phyloP scores from a whole-genome alignment of 768 basidiomycete species.

The Podaxis rugospora region DNA sequence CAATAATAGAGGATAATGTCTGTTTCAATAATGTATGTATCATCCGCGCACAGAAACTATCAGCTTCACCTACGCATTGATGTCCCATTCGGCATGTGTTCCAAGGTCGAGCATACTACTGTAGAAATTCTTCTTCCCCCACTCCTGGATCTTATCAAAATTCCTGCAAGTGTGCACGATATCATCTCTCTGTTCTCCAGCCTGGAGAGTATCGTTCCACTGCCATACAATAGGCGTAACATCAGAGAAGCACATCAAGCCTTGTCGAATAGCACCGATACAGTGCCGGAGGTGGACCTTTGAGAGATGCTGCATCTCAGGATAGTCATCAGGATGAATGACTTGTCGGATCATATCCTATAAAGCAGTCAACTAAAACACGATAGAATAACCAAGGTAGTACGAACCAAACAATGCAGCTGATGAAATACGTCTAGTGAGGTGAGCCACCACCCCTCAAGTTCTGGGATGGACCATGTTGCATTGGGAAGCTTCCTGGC shows the following conservation, averaged over 20 bases:
- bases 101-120: not conserved
- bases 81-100: constrained; percentile 5
- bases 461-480: constrained; percentile 18
- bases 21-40: not conserved
- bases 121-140: constrained; percentile 14
- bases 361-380: not conserved
- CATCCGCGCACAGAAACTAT: not conserved
- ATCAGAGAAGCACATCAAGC: constrained; percentile 19
- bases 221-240: constrained; percentile 18
- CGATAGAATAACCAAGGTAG: not conserved
- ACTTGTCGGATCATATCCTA: constrained; percentile 18
- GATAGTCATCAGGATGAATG: constrained; percentile 14
- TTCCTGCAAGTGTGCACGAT: constrained; percentile 17
- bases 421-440: constrained; percentile 24
- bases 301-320: constrained; percentile 9
- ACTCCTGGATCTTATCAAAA: constrained; percentile 17
- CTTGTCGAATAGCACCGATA: constrained; percentile 17
- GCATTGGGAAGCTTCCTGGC: constrained; percentile 17
- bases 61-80: not conserved
- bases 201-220: constrained; percentile 14
- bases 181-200: constrained; percentile 5
- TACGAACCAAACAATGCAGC: constrained; percentile 18
- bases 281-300: constrained; percentile 19
- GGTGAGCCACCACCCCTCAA: constrained; percentile 19
- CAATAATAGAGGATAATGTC: not conserved